Base-by-base conservation (phyloP, 2,329 filamentous ascomycete species). In the Xylariomycetidae sp. region DNA sequence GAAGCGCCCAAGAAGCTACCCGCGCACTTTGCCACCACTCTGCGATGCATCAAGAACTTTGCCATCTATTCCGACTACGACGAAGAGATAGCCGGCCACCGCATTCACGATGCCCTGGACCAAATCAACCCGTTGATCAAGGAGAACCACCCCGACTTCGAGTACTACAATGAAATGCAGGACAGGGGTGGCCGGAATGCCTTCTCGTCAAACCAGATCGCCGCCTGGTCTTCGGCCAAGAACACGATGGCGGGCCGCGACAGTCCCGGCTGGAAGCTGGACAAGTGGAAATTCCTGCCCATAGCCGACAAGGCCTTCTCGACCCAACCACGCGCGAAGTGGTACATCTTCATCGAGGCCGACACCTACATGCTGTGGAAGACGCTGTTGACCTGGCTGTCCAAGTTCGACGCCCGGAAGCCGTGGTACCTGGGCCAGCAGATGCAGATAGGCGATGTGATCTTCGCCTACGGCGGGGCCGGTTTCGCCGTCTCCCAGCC, bases 321-420 rank as follows among this genome's bases (percentile, higher is more conserved):
- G n/a, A 47, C 58, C 31, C 46, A 55, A 23, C 65, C 67, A 2
- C 54, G 71, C 17, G 65, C 67, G 27, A 70, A 68, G 34, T 79
- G 74, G 74, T 79, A 67, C 39, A 57, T 75, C 35, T 79, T 79
- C 49, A 65, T 75, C 29, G 74, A 77, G 43, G 66, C 70, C 0
- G 74, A 79, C 47, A 76, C 72, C 0, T 77, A 73, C 42, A 51
- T 76, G 25, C 58, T 72, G 8, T 72, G 72, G 60, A 56, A 63
- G 20, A 73, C 71, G 19, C 44, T 77, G 25, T 47, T 75, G 12
- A 54, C 61, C 16, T 78, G 71, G 70, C 59, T 79, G 15, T 56
- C 58, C 13, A 57, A 63, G 15, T 65, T 72, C 40, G 65, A 78
- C 47, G 43, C 65, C 3, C 52, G 49, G 2, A 50, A 69, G 38